Base-by-base conservation (phyloP, 2,329 filamentous ascomycete species). In the Fusarium keratoplasticum region DNA sequence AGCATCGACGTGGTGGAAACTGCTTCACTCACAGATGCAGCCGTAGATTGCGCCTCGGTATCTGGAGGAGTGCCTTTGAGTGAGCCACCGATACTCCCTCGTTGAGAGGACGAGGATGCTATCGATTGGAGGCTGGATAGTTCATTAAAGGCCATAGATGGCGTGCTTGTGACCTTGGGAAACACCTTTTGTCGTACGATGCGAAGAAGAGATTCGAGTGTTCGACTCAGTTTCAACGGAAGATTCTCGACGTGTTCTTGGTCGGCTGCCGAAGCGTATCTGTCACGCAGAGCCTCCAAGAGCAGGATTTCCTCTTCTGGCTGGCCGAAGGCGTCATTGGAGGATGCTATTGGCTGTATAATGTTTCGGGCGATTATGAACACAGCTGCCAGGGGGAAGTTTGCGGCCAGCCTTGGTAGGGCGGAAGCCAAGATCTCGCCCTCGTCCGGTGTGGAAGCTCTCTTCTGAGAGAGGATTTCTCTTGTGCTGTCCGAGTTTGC, bases 241-340 rank as follows among this genome's bases (percentile, higher is more conserved):
- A 76, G 44, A 59, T 76, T 78, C 44, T 75, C 73, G 10, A 67
- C 35, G 42, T 72, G 64, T 9, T 72, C 71, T 44, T 69, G 65
- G 29, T 78, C 76, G 6, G 66, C 71, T 25, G 66, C 66, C 8
- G 60, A 62, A 27, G 66, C 33, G 54, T 73, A 76, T 38, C 67
- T 67, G 58, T 79, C 75, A 7, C 76, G 73, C 14, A 79, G 66
- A n/a, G 70, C 54, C 54, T 79, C 76, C 20, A 79, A 60, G 16
- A 79, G 63, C n/a, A 61, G 54, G 16, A 78, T 73, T 74, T 78
- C 76, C 70, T 79, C 76, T 72, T 79, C 76, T 35, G 69, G 69
- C 18, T 58, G 66, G 29, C 50, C 36, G 6, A 64, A 47, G 31
- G 47, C 27, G n/a, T 50, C 59, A 14, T 76, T 70, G 9, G 55